Evolutionary conservation across 1,139 yeast species (phyloP), one percentile per base, ranked within the genome.

Genomic region (Pichia sp.): DNA sequence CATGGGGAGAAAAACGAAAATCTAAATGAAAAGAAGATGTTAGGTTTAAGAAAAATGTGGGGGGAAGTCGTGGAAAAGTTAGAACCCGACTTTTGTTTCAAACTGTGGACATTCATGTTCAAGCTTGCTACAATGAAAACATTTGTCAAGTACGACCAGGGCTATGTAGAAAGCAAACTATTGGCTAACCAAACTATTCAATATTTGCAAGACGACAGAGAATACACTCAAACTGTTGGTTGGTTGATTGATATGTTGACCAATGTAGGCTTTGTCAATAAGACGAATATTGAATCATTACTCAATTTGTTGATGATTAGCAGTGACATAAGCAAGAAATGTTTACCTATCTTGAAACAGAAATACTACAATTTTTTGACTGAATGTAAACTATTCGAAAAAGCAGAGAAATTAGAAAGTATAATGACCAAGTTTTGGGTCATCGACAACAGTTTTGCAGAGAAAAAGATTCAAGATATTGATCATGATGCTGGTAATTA

Each of bases 31-130:
- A 64, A 61, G 29, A 65, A 65, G 45, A 53, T 55, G 4, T 58
- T 60, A 31, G 70, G 70, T 3, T 51, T 70, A 4, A 59, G 64
- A 47, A 31, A 64, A 16, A 55, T 72, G 13, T 73, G 68, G 60
- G 66, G 59, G 38, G 69, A 72, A 0, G 50, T 72, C 1, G 30
- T 72, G 19, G 62, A 65, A 49, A 65, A 67, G 26, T 52, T 72
- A 4, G 69, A 71, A 8, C 49, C 46, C 23, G 60, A 58, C 4
- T 53, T 63, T 19, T 32, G 54, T 2, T 29, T 56, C 11, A 47
- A 57, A 7, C 36, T 67, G 16, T 55, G 62, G 61, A 38, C 30
- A 5, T 44, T 43, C 15, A 47, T 66, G 6, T 40, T 61, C 5
- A 40, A 31, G 2, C 46, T 62, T 34, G 50, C 57, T 0, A 60